Base-by-base conservation (phyloP, 1,284 basidiomycete species). In the Neotropicomus parvogracilis region DNA sequence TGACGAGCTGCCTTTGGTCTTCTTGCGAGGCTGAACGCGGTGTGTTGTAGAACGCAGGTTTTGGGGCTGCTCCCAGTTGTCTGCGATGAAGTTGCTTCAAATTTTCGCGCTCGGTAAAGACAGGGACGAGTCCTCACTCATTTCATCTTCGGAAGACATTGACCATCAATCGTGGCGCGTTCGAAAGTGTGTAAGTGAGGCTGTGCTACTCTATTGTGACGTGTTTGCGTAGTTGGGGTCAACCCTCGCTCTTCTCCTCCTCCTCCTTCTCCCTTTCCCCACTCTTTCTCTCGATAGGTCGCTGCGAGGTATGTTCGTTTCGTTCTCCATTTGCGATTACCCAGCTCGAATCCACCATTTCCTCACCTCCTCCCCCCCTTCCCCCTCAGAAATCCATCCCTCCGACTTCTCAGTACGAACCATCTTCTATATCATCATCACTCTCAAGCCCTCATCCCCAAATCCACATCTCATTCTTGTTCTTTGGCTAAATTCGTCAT, bases 401-500 rank as follows among this genome's bases (percentile, higher is more conserved):
- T 57, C 51, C 62, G 50, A 62, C 55, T 54, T 48, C 57, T 55
- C 59, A 67, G 57, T 67, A 71, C 75, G 73, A 73, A 69, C 62
- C 66, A 62, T 61, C 57, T 61, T 65, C 69, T 67, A 63, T 70
- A 66, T 63, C 57, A 65, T 59, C 62, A 54, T 62, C 60, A 69
- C 64, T 66, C 59, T 59, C 64, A 67, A 62, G 65, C 67, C 60
- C 62, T 50, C 67, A 62, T 59, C 61, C 61, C 62, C 61, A 66
- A 68, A 61, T 49, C 49, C 54, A 55, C 64, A 68, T 65, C 64
- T 65, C 66, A 69, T 75, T 73, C 73, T 70, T 64, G 59, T 68
- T 71, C 66, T 67, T 73, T 70, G 62, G 71, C 72, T 79, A 64
- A 74, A 75, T 74, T 75, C 75, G 79, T 76, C 68, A 87, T 86